These are phyloP conservation scores for Earliella scabrosa DNA, from an alignment of 1,284 basidiomycete genomes.

Conservation along the genomic window DNA sequence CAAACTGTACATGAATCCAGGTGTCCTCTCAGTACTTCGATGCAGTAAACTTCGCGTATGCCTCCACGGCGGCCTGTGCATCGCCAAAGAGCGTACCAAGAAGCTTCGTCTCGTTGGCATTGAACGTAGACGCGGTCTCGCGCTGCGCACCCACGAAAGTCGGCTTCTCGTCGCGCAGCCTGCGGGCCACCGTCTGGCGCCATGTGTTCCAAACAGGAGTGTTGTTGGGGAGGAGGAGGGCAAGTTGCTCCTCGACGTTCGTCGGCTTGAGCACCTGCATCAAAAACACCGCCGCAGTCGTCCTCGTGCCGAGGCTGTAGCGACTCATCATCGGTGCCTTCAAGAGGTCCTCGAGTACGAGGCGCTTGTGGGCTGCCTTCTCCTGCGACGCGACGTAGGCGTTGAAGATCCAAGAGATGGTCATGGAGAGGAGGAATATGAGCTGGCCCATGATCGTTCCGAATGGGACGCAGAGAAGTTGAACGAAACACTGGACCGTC, in stretches of 20 bases:
- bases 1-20: not conserved
- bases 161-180: constrained; percentile 13
- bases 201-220: constrained; percentile 21
- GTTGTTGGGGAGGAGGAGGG: constrained; percentile 22
- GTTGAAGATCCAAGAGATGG: constrained; percentile 17
- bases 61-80: constrained; percentile 18
- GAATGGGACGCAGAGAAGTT: constrained; percentile 18
- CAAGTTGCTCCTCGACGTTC: constrained; percentile 23
- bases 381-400: constrained; percentile 9
- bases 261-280: constrained; percentile 19
- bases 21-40: not conserved
- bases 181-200: constrained; percentile 20
- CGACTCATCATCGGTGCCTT: constrained; percentile 11
- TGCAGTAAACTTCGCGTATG: not conserved
- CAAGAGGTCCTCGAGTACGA: constrained; percentile 17
- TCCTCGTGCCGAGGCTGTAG: constrained; percentile 22
- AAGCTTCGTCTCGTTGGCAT: constrained; percentile 10
- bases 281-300: constrained; percentile 19
- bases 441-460: constrained; percentile 18
- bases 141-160: not conserved
- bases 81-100: constrained; percentile 19
- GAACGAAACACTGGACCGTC: constrained; percentile 15
- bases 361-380: constrained; percentile 10
- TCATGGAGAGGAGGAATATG: constrained; percentile 16
- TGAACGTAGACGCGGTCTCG: constrained; percentile 5